Conservation (phyloP, 768 basidiomycete species). For the button mushroom (Agaricus bisporus) region DNA sequence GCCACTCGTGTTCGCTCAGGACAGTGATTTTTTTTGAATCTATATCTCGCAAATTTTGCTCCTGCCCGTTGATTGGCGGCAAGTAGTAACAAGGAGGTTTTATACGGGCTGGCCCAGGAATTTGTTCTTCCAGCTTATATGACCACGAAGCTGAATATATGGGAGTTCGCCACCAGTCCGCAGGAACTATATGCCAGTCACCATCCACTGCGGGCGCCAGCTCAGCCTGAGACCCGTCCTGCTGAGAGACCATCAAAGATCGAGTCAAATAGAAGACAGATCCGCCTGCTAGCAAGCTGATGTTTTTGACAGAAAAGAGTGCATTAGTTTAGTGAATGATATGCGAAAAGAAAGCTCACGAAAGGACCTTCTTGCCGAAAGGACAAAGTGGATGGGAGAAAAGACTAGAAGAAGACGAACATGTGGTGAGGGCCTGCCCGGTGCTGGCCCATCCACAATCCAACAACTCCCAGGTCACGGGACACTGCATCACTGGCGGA, state of each 20-base stretch:
- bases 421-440: slow-evolving; percentile 12
- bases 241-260: slow-evolving; percentile 4
- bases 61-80: slow-evolving; percentile 18
- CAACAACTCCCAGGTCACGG: slow-evolving; percentile 10
- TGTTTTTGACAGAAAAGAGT: neutral
- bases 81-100: slow-evolving; percentile 27
- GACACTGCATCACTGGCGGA: neutral
- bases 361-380: neutral
- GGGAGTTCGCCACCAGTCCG: slow-evolving; percentile 35
- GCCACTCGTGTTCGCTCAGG: slow-evolving; percentile 6
- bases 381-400: neutral
- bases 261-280: slow-evolving; percentile 3
- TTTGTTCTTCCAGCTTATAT: slow-evolving; percentile 19
- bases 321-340: neutral
- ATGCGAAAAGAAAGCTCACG: neutral
- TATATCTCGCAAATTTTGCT: slow-evolving; percentile 10
- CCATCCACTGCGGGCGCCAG: slow-evolving; percentile 24
- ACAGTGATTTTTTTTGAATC: neutral
- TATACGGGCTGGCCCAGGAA: slow-evolving; percentile 17
- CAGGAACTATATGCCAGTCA: slow-evolving; percentile 33
- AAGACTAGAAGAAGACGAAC: slow-evolving; percentile 8
- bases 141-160: slow-evolving; percentile 36
- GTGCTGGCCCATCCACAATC: slow-evolving; percentile 3
- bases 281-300: neutral
- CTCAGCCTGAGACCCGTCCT: neutral